Evolutionary conservation across 495 filamentous ascomycete genomes (phyloP), one percentile per base, ranked within the genome.

Genomic region (Penicillium argentinense): DNA sequence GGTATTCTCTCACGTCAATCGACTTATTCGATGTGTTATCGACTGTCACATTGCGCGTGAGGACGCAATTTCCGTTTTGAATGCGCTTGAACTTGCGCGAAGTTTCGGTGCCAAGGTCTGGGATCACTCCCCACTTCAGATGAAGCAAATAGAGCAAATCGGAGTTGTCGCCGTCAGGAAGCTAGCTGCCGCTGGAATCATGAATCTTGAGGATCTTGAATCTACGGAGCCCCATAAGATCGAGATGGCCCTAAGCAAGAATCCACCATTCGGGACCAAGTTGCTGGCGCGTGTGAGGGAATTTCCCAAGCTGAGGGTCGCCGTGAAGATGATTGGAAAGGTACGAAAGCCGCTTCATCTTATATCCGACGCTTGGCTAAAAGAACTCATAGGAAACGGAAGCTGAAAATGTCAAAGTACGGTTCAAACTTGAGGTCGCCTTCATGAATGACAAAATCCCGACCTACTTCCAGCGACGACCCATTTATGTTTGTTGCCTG

Each of bases 111-210:
- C 89, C 9, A 81, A 79, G 47, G 86, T 82, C 3, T 97, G 95
- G 95, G 95, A 97, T 49, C 80, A 86, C 25, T 89, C 85, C 0
- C 83, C 89, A 1, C 75, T 85, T 13, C 88, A 97, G 44, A 79
- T 98, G 62, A 91, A 87, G 44, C 93, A 98, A 58, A 77, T 98
- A 7, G 84, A 87, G 3, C 79, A 84, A n/a, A 78, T 96, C 37
- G 95, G 92, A 0, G 73, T 84, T 11, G 89, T 84, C 3, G 78
- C 82, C 5, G 83, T 93, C 28, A 77, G 87, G 23, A 96, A 91
- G 62, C 76, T 97, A 28, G 83, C 83, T 6, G 75, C 74, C 44
- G 81, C 82, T 27, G 84, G 84, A 5, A 80, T 97, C 29, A 77
- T 73, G 16, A 87, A 74, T 21, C 77, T 98, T 9, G 77, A 88